Evolutionary conservation across 306 rosid species (phyloP).

Genomic region (Dalbergia cultrata): DNA sequence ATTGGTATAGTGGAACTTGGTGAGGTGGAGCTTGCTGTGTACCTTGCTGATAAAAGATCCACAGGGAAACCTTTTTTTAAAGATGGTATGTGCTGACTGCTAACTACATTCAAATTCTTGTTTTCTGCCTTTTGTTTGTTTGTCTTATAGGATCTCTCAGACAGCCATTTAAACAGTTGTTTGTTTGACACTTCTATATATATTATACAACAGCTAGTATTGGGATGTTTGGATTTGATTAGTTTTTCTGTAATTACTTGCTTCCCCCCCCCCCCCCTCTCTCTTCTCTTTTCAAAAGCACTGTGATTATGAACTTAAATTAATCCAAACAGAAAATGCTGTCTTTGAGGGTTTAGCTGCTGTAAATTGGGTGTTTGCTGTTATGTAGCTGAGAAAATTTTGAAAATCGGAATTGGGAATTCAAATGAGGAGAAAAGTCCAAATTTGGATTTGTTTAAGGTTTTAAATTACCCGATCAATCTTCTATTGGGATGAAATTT

Average conservation of each 20-base stretch:
- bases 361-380: neutral
- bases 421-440: neutral
- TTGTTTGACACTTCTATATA: slow-evolving; percentile 13
- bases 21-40: slow-evolving; percentile 67
- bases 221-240: neutral
- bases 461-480: neutral
- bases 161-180: slow-evolving; percentile 31
- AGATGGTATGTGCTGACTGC: slow-evolving; percentile 66
- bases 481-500: neutral
- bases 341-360: neutral
- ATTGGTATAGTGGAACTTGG: slow-evolving; percentile 81
- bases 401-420: slow-evolving; percentile 13
- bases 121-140: slow-evolving; percentile 29
- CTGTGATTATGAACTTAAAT: too few relatives aligned
- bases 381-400: slow-evolving; percentile 9
- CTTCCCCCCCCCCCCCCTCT: too few relatives aligned
- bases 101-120: slow-evolving; percentile 25
- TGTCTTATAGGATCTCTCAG: neutral
- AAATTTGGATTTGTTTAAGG: slow-evolving; percentile 8
- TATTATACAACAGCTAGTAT: neutral
- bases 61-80: slow-evolving; percentile 82
- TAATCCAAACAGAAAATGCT: neutral
- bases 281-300: too few relatives aligned
- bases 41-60: slow-evolving; percentile 81
- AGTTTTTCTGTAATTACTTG: neutral